Percentiles rank a stretch among this genome's conserved stretches.
phyloP scores from a whole-genome alignment of 495 filamentous ascomycete genomes.

The Aspergillus hancockii region DNA sequence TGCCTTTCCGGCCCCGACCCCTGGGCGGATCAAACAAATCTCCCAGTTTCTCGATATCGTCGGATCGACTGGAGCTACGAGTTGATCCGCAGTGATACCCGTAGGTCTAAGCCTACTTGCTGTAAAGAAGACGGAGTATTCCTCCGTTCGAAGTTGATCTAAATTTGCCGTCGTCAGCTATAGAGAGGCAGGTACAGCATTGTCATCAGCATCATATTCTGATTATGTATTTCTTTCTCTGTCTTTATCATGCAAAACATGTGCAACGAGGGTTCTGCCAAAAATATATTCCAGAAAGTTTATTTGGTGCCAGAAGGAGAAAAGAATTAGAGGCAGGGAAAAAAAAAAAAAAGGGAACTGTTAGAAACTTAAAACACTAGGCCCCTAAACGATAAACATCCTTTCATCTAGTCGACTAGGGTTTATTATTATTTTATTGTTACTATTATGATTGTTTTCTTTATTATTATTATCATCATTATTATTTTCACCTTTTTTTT shows the following conservation, averaged over 20 bases:
- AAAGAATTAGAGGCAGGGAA: not conserved
- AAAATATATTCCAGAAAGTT: not conserved
- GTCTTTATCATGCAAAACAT: not conserved
- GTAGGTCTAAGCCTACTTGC: not conserved
- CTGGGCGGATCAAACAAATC: conserved; percentile 42
- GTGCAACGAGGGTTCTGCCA: not conserved
- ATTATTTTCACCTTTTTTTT: conserved; percentile 7
- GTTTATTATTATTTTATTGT: not conserved
- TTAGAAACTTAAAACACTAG: not conserved
- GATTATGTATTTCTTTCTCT: not conserved
- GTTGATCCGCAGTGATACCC: conserved; percentile 4
- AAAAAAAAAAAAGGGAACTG: not conserved
- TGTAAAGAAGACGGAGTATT: not conserved
- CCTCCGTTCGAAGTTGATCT: conserved; percentile 1
- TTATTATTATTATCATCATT: conserved; percentile 4
- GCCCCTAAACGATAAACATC: too few relatives aligned
- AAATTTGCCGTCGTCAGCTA: not conserved
- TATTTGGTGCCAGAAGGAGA: not conserved
- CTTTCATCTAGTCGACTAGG: not conserved
- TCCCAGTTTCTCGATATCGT: conserved; percentile 23
- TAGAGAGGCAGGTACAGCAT: not conserved
- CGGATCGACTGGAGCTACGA: conserved; percentile 8
- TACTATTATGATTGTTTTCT: conserved; percentile 10
- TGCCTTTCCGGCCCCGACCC: conserved; percentile 25
- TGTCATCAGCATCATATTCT: not conserved